Base-by-base conservation (phyloP, 257 asterid genomes). In the Scutellaria galericulata region DNA sequence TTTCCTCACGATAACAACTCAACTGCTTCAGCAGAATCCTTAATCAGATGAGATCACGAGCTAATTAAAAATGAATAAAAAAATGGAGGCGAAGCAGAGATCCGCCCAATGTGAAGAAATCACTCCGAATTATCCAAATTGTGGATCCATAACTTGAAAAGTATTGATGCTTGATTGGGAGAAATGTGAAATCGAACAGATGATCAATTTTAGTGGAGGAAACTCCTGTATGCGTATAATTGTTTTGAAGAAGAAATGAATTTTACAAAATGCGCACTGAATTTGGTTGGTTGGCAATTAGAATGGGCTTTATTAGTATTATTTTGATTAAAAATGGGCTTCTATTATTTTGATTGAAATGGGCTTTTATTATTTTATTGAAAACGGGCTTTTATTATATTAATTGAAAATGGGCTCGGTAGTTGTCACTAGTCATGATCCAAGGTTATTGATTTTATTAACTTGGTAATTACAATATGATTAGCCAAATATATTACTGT, bases 31-130 rank as follows among this genome's bases (percentile, higher is more conserved):
- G 68, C n/a, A 78, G 52, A 72, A 66, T 55, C 12, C 75, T 44
- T 44, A 59, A 64, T 52, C 24, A 47, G 51, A 76, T 9, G 72
- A 64, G 80, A 81, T 76, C 81, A 80, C 74, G 64, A 68, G 37
- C 37, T 64, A 7, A 39, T 8, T n/a, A 1, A 18, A 18, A 18
- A 18, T 18, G 18, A 18, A 18, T 24, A 22, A n/a, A 40, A 24
- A 52, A 35, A 11, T 6, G 39, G 24, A 6, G 51, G 31, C 40
- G 70, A 58, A 71, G 42, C 73, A 31, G 78, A 75, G 81, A 76
- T 81, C 85, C 66, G 76, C 70, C 47, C 62, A 55, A 31, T 80
- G 69, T 66, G 41, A 24, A 51, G 61, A 56, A 64, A n/a, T 69
- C 42, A 58, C 56, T 22, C 65, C 57, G 54, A 51, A 31, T 56